phyloP scores from a whole-genome alignment of 495 filamentous ascomycete genomes.

The Pseudomonodictys pantanalensis region DNA sequence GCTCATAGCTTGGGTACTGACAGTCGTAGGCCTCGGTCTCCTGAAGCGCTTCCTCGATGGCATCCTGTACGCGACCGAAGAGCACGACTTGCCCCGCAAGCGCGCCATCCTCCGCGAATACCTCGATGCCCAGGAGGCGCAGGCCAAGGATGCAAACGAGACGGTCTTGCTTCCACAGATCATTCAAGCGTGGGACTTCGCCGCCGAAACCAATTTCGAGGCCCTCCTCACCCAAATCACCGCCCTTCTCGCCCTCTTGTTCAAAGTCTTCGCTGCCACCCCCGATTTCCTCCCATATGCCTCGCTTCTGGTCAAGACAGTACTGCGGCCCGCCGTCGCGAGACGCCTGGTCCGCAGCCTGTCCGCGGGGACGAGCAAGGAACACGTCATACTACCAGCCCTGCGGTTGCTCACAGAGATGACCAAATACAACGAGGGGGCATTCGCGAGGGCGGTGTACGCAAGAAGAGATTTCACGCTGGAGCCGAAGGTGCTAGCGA shows the following conservation, averaged over 20 bases:
- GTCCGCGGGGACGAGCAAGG: slow-evolving; percentile 69
- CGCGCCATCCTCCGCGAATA: slow-evolving; percentile 65
- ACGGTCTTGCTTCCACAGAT: slow-evolving; percentile 66
- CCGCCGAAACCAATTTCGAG: slow-evolving; percentile 68
- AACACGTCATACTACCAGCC: slow-evolving; percentile 79
- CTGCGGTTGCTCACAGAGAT: slow-evolving; percentile 77
- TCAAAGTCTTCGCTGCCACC: slow-evolving; percentile 66
- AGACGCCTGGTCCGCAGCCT: slow-evolving; percentile 70
- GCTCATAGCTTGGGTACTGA: slow-evolving; percentile 3
- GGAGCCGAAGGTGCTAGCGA: slow-evolving; percentile 58
- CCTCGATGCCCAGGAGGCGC: slow-evolving; percentile 63
- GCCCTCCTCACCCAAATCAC: slow-evolving; percentile 69
- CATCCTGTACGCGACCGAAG: slow-evolving; percentile 49
- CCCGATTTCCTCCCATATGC: slow-evolving; percentile 71
- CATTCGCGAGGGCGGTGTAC: slow-evolving; percentile 67
- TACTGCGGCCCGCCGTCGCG: slow-evolving; percentile 70
- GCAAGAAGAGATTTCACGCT: slow-evolving; percentile 67
- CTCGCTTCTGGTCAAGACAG: slow-evolving; percentile 64
- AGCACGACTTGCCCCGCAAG: slow-evolving; percentile 31
- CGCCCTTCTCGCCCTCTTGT: slow-evolving; percentile 70
- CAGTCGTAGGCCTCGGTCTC: slow-evolving; percentile 59
- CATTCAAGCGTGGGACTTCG: slow-evolving; percentile 76
- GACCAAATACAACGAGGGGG: slow-evolving; percentile 75
- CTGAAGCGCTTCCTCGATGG: slow-evolving; percentile 74
- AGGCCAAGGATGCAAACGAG: slow-evolving; percentile 52